Base-by-base conservation (phyloP, 208 protist species). In the Leishmania tropica region DNA sequence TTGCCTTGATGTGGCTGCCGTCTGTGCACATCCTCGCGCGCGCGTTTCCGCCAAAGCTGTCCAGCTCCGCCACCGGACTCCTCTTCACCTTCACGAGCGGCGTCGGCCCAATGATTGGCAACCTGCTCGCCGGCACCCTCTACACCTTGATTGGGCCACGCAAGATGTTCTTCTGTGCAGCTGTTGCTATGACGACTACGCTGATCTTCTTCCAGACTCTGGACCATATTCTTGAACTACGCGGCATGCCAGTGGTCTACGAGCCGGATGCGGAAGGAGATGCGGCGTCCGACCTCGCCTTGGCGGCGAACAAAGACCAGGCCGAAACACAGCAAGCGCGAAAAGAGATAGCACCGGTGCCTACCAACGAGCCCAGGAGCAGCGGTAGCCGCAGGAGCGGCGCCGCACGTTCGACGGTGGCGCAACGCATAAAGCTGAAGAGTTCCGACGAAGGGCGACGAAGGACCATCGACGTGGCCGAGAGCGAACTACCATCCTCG, bases 1-100 rank as follows among this genome's bases (percentile, higher is more conserved):
- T 95, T 79, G 89, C 78, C 77, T 78, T 92, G 56, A 91, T 89
- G 85, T 96, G 94, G 92, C 76, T 92, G 37, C 85, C 90, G 8
- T 87, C 83, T 19, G 60, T 95, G 40, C 75, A 89, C 62, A 28
- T 89, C 51, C 74, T 96, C 48, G 79, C 80, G 56, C 42, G 68
- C 17, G 81, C 81, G 53, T 93, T 94, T 75, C 92, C 92, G 3
- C 76, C 81, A 3, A 81, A 88, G 62, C 82, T 93, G 15, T 81
- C 88, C n/a, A 85, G 75, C 80, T 91, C 88, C 53, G 87, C 88
- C 48, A 93, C 85, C n/a, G 93, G 89, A 21, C 60, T 96, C 5
- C 84, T 95, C 28, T 89, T 85, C 80, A 81, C 89, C 42, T 80
- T 89, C 53, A 86, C 80, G n/a, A 86, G 60, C 31, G 90, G 92